Evolutionary conservation across 2,329 filamentous ascomycete genomes (phyloP), one percentile per base, ranked within the genome.

Genomic region (Dothiorella sarmentorum): DNA sequence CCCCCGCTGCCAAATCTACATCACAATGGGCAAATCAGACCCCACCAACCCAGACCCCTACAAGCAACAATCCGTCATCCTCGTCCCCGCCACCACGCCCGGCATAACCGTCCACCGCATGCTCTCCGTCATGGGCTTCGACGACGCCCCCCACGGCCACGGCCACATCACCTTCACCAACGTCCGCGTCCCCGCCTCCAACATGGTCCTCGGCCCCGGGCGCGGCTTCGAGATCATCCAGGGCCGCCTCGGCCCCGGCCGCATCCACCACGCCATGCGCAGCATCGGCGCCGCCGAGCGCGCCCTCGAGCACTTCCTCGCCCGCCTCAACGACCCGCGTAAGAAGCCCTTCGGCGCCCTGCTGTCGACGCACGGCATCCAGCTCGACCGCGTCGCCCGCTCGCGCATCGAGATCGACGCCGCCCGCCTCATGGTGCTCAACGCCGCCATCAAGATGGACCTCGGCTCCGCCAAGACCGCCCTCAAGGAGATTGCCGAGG

Each of bases 161-260:
- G 94, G 91, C 43, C 93, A 99, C 75, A 85, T 99, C 70, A 84
- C 80, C 33, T 97, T 99, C 77, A 81, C 86, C 60, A 88, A 97
- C 71, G 94, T 97, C 62, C 89, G 93, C 60, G 90, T 99, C 0
- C 93, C 93, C 7, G 85, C 81, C 29, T 78, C 80, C 67, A 94
- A 90, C 78, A 87, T 99, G 69, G 89, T 97, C 10, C 87, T 99
- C 3, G 93, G 94, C 61, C 90, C 94, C 73, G 94, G 94, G 64
- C 86, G 90, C 63, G 94, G 94, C 18, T 99, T 99, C 73, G 94
- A 99, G 76, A 96, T 99, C 71, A 97, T 99, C 70, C 94, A 99
- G 74, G 94, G 94, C 60, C 90, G 94, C 66, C 87, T 99, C 22
- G 94, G 94, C 1, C 94, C 94, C 1, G 94, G 94, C 31, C 89